phyloP scores from a whole-genome alignment of 164 flowering plant species.

The Magnolia changhungtana region DNA sequence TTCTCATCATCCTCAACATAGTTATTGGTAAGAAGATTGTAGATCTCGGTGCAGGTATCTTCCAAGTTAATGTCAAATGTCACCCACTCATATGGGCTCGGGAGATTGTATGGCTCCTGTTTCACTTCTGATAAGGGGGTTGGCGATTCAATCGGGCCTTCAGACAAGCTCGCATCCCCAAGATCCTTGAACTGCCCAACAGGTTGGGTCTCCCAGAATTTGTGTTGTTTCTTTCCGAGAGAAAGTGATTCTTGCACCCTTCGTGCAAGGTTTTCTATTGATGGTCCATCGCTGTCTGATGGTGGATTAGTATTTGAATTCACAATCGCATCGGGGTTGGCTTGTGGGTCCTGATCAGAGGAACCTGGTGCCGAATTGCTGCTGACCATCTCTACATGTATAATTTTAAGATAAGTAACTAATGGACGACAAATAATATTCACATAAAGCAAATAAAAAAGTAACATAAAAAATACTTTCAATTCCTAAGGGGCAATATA shows the following conservation, averaged over 20 bases:
- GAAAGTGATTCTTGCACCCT: slow-evolving; percentile 45
- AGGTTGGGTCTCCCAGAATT: slow-evolving; percentile 61
- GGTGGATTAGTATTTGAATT: not conserved
- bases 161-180: slow-evolving; percentile 41
- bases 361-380: not conserved
- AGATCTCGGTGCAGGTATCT: slow-evolving; percentile 43
- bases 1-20: slow-evolving; percentile 61
- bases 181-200: slow-evolving; percentile 53
- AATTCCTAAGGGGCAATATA: too few species aligned
- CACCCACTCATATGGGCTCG: slow-evolving; percentile 39
- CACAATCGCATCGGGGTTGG: not conserved
- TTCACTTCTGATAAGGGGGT: slow-evolving; percentile 44
- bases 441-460: not conserved
- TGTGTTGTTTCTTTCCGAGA: slow-evolving; percentile 32
- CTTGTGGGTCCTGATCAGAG: not conserved
- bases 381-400: not conserved
- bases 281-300: not conserved
- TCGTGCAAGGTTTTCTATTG: slow-evolving; percentile 25
- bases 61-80: slow-evolving; percentile 46
- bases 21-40: slow-evolving; percentile 37
- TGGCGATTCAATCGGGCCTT: slow-evolving; percentile 50
- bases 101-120: slow-evolving; percentile 51
- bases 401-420: not conserved
- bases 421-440: not conserved
- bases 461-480: too few species aligned